Evolutionary conservation across 768 basidiomycete species (phyloP), one percentile per base, ranked within the genome.

Genomic region (Boletellus ananiceps): DNA sequence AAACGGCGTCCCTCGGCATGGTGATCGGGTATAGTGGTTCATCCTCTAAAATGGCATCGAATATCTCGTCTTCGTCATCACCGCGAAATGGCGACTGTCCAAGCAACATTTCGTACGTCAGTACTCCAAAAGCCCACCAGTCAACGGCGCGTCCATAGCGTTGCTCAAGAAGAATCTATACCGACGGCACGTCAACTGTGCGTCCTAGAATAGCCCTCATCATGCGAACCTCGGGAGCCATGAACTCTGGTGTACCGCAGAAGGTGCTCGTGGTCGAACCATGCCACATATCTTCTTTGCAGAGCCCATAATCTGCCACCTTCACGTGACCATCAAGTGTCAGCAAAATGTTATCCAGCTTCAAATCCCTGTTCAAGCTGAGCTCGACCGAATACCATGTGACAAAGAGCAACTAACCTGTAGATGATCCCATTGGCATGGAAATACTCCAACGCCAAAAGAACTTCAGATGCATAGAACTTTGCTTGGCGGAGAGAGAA

Each of bases 121-220:
- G 71, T 4, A 99, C 96, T 56, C 96, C 96, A 66, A 98, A 98
- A 12, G 96, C 96, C 96, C 96, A 99, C 96, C 96, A 99, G 65
- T 99, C 96, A 36, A 99, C 96, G 11, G 96, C 95, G 34, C 93
- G 91, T 9, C 93, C 94, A 60, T 99, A 99, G 40, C 93, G 88
- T 72, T 98, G 96, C 71, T 99, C 96, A n/a, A 98, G 80, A 46
- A 99, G 77, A 68, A 99, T 99, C 94, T 98, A 13, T 23, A 31
- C 54, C 6, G 14, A 9, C 29, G 50, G 7, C n/a, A 25, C 16
- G 42, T 57, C 57, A 58, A 12, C 40, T 33, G 18, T 33, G 9
- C 12, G 16, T 1, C 16, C 18, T 9, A 19, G 39, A 40, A 19
- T 3, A 34, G 4, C n/a, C 44, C 16, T 21, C 19, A 8, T 36